Conservation (phyloP, 2,329 filamentous ascomycete species). For the Neoscytalidium dimidiatum region DNA sequence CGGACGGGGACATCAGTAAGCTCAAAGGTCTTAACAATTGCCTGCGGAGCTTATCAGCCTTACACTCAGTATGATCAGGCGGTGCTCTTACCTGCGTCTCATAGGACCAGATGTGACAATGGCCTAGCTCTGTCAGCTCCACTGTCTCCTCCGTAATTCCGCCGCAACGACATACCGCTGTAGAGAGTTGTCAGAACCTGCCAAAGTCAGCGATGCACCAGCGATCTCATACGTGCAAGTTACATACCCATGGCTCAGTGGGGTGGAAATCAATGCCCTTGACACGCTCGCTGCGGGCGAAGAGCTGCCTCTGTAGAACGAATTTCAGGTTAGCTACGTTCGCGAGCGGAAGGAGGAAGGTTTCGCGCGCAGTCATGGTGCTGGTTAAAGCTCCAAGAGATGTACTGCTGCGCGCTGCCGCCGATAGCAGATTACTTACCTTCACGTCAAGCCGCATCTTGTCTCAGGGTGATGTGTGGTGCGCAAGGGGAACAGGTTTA, state of each 20-base stretch:
- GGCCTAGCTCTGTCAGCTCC: slow-evolving; percentile 60
- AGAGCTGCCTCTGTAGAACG: slow-evolving; percentile 69
- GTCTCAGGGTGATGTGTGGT: slow-evolving; percentile 24
- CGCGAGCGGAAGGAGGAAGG: slow-evolving; percentile 5
- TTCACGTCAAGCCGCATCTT: slow-evolving; percentile 50
- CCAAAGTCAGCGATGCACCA: slow-evolving; percentile 25
- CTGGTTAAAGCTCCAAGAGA: background rate
- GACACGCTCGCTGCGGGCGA: slow-evolving; percentile 90
- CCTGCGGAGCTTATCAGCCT: slow-evolving; percentile 46
- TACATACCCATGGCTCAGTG: slow-evolving; percentile 85
- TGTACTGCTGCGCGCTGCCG: background rate
- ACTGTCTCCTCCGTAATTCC: slow-evolving; percentile 8
- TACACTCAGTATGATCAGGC: background rate
- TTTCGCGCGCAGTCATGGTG: slow-evolving; percentile 1
- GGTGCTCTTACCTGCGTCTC: slow-evolving; percentile 68
- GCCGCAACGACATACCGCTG: slow-evolving; percentile 64
- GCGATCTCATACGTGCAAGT: background rate
- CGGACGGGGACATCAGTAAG: slow-evolving; percentile 97
- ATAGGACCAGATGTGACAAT: slow-evolving; percentile 99
- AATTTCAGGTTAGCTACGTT: slow-evolving; percentile 43
- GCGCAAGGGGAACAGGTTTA: slow-evolving; percentile 32
- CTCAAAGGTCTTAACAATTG: slow-evolving; percentile 98
- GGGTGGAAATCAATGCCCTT: slow-evolving; percentile 95
- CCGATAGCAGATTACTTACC: slow-evolving; percentile 30
- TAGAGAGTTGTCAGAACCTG: slow-evolving; percentile 88